Evolutionary conservation across 1,284 basidiomycete species (phyloP).

Genomic region (Cryptococcus sp.): DNA sequence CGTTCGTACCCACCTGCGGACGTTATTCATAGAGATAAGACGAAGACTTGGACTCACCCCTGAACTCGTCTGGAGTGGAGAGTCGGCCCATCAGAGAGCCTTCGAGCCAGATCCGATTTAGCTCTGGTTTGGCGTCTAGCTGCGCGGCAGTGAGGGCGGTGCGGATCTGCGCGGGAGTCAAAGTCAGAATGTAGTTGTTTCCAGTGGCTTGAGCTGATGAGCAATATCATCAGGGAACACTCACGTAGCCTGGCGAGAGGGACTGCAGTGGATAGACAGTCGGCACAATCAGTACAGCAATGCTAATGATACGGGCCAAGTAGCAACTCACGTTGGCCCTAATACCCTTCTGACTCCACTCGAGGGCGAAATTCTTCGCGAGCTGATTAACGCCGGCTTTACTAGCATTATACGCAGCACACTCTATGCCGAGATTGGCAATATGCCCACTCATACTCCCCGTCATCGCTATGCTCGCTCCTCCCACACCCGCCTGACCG

Average conservation of each 20-base stretch:
- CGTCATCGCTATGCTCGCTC: constrained; percentile 77
- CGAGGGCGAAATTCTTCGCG: constrained; percentile 73
- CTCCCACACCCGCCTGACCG: constrained; percentile 61
- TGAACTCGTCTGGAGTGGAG: constrained; percentile 40
- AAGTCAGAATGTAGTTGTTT: background rate
- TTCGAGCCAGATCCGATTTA: constrained; percentile 35
- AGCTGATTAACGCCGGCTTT: constrained; percentile 38
- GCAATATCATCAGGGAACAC: background rate
- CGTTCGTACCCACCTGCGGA: background rate
- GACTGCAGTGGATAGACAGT: constrained; percentile 14
- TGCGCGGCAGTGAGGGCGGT: constrained; percentile 55
- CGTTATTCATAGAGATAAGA: no score
- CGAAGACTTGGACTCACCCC: constrained; percentile 18
- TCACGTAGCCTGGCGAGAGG: constrained; percentile 37
- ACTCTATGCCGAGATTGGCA: constrained; percentile 62
- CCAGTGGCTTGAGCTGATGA: background rate
- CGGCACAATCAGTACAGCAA: no score
- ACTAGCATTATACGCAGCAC: constrained; percentile 40
- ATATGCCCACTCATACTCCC: constrained; percentile 85
- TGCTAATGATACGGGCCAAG: no score
- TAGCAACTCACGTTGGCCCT: constrained; percentile 42
- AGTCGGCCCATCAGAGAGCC: constrained; percentile 32
- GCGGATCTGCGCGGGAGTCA: constrained; percentile 62
- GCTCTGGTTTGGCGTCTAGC: constrained; percentile 35
- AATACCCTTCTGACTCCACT: constrained; percentile 70